Conservation (phyloP, 176 grass and related monocot genomes). For the Juncus inflexus region DNA sequence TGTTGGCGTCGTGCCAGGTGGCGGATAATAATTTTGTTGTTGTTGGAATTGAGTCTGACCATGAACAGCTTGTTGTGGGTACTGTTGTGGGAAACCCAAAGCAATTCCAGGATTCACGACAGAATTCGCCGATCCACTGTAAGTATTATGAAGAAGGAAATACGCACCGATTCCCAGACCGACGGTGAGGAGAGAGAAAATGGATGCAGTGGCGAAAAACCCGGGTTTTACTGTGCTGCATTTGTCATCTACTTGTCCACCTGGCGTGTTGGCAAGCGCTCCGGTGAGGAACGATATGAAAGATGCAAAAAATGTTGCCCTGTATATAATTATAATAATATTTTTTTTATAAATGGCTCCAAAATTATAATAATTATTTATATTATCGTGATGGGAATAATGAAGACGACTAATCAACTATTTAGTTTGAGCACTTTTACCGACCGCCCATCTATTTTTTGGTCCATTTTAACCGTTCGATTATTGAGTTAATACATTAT, state of each 20-base stretch:
- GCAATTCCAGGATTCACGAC: background rate
- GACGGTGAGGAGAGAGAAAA: background rate
- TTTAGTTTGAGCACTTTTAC: background rate
- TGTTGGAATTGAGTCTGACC: background rate
- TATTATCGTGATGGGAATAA: too few species aligned
- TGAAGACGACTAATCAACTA: too few species aligned
- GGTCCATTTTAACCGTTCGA: too few species aligned
- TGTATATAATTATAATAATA: background rate
- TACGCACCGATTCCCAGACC: background rate
- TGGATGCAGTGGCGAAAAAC: background rate
- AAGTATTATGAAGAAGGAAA: background rate
- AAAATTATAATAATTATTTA: too few species aligned
- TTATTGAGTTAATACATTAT: too few species aligned
- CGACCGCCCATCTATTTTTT: too few species aligned
- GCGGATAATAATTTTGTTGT: constrained; percentile 1
- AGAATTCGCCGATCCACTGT: background rate
- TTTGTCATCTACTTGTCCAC: background rate
- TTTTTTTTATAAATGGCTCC: too few species aligned
- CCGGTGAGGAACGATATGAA: background rate
- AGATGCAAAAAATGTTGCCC: constrained; percentile 7
- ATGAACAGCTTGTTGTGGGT: background rate
- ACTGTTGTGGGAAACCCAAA: background rate
- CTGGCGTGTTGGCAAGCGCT: background rate
- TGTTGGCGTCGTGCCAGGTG: background rate
- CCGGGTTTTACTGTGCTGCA: background rate